Percentiles rank a stretch among this genome's conserved stretches.
Evolutionary conservation across 306 rosid genomes (phyloP).

Genomic region (Herpetospermum pedunculosum): DNA sequence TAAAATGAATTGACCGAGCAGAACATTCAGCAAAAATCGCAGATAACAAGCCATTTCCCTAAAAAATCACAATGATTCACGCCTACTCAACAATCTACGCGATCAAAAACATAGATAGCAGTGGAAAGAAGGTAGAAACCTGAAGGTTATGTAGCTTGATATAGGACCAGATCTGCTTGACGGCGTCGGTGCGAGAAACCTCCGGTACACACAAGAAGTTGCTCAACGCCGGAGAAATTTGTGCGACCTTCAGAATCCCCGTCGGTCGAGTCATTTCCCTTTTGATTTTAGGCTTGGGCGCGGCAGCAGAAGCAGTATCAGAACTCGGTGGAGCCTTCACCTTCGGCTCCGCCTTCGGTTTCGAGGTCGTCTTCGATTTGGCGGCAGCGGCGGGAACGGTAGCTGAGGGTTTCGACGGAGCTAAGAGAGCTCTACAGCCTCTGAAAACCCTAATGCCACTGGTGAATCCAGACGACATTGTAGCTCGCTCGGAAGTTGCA

Average conservation of each 20-base stretch:
- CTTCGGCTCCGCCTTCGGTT: slow-evolving; percentile 10
- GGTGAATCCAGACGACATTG: slow-evolving; percentile 3
- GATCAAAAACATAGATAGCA: background rate
- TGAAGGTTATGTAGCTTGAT: slow-evolving; percentile 35
- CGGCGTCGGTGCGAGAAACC: slow-evolving; percentile 28
- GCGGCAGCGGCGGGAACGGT: slow-evolving; percentile 1
- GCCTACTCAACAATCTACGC: background rate
- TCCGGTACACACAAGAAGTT: slow-evolving; percentile 26
- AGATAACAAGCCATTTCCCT: background rate
- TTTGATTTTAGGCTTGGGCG: background rate
- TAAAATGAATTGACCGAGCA: background rate
- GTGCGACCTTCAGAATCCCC: slow-evolving; percentile 21
- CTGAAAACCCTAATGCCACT: slow-evolving; percentile 19
- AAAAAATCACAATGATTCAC: background rate
- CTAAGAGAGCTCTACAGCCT: slow-evolving; percentile 21
- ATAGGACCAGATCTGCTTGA: slow-evolving; percentile 39
- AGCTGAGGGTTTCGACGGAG: slow-evolving; percentile 17
- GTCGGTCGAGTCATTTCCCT: background rate
- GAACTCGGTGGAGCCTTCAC: background rate
- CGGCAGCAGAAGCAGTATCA: background rate
- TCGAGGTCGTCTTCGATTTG: slow-evolving; percentile 4
- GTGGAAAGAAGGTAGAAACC: slow-evolving; percentile 4
- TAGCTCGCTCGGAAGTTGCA: background rate
- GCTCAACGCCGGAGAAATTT: slow-evolving; percentile 25
- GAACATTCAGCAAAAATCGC: background rate